Percentiles rank a stretch among this genome's conserved stretches.
These are phyloP conservation scores for Colletotrichum theobromicola DNA, from an alignment of 2,329 filamentous ascomycete genomes.

Conservation along the genomic window DNA sequence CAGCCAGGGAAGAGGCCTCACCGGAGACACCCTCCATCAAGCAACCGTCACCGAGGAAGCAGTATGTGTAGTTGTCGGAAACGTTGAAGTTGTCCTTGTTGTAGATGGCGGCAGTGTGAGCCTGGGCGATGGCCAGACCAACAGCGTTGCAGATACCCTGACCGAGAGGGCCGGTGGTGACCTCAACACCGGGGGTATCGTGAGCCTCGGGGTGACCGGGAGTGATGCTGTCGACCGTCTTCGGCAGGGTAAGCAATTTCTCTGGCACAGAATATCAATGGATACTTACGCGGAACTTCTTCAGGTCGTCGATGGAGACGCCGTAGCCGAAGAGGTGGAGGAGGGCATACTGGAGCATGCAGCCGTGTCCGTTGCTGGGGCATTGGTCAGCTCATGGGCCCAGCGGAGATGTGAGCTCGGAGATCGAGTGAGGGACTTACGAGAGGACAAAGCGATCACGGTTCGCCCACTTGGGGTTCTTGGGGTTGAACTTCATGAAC, in stretches of 20 bases:
- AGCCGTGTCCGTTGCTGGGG: slow-evolving; percentile 91
- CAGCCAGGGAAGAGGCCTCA: slow-evolving; percentile 90
- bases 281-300: slow-evolving; percentile 87
- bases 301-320: slow-evolving; percentile 87
- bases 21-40: slow-evolving; percentile 97
- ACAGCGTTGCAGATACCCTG: slow-evolving; percentile 98
- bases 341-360: slow-evolving; percentile 99
- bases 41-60: slow-evolving; percentile 97
- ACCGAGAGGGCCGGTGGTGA: slow-evolving; percentile 96
- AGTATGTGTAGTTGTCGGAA: slow-evolving; percentile 96
- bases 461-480: slow-evolving; percentile 97
- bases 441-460: slow-evolving; percentile 98
- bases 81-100: slow-evolving; percentile 96
- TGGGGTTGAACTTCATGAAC: slow-evolving; percentile 99
- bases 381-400: background rate
- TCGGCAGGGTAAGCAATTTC: background rate
- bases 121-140: slow-evolving; percentile 95
- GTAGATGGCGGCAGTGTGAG: slow-evolving; percentile 87
- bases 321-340: slow-evolving; percentile 95
- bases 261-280: background rate
- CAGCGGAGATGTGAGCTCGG: background rate
- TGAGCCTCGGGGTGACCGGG: slow-evolving; percentile 96
- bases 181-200: slow-evolving; percentile 95
- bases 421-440: slow-evolving; percentile 62
- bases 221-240: slow-evolving; percentile 74